Conservation (phyloP, 176 grass and related monocot genomes). For the Calamus simplicifolius region DNA sequence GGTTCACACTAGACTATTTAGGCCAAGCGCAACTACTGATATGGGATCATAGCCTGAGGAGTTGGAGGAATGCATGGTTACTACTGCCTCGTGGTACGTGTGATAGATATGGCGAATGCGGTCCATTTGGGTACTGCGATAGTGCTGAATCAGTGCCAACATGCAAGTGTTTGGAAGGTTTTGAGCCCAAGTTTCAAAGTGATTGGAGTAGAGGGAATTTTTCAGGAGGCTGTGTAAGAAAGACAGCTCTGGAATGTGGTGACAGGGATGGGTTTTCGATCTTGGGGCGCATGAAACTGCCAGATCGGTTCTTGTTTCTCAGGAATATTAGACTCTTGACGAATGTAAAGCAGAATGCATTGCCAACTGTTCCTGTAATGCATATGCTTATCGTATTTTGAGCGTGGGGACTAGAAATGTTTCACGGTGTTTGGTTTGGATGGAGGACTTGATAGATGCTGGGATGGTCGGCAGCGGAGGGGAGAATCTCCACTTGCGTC, state of each 20-base stretch:
- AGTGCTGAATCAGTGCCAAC: not conserved
- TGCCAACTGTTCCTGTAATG: too few relatives aligned
- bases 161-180: constrained; percentile 52
- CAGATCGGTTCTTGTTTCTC: constrained; percentile 23
- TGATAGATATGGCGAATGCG: constrained; percentile 19
- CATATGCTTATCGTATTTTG: too few relatives aligned
- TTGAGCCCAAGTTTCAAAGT: constrained; percentile 17
- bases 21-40: not conserved
- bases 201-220: constrained; percentile 1
- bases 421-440: constrained; percentile 34
- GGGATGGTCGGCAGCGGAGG: not conserved
- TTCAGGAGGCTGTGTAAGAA: constrained; percentile 24
- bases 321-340: constrained; percentile 8
- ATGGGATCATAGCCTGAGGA: constrained; percentile 2
- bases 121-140: constrained; percentile 35
- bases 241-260: constrained; percentile 4
- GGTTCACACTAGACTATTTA: constrained; percentile 16
- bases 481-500: too few relatives aligned
- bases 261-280: constrained; percentile 3
- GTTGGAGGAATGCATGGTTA: too few relatives aligned
- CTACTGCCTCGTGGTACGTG: too few relatives aligned
- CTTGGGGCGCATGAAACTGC: constrained; percentile 15
- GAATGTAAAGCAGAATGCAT: too few relatives aligned
- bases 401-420: too few relatives aligned
- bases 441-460: constrained; percentile 28